Evolutionary conservation across 495 filamentous ascomycete genomes (phyloP).

Genomic region (Lentithecium fluviatile): DNA sequence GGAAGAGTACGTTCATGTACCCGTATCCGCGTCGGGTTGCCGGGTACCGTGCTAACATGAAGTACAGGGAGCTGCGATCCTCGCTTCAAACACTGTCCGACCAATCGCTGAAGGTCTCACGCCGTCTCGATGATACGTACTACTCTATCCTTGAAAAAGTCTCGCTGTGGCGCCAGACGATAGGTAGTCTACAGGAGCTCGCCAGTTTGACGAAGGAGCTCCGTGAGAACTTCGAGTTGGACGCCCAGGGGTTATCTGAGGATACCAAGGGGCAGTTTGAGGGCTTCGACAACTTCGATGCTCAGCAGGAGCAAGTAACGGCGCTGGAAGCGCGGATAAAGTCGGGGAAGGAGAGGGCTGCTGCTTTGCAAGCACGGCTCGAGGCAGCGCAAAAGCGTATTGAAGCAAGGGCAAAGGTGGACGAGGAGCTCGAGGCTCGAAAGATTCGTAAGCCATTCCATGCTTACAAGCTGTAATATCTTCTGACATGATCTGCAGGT

Average conservation of each 20-base stretch:
- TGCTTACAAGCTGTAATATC: background rate
- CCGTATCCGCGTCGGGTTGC: background rate
- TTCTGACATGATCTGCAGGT: conserved; percentile 17
- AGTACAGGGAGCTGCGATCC: conserved; percentile 36
- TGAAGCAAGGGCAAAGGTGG: conserved; percentile 68
- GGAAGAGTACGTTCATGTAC: conserved; percentile 47
- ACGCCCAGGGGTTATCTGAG: conserved; percentile 57
- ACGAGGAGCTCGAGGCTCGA: conserved; percentile 69
- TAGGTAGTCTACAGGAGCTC: conserved; percentile 68
- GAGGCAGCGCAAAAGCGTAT: conserved; percentile 63
- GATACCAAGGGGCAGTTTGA: conserved; percentile 67
- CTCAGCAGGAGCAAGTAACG: conserved; percentile 66
- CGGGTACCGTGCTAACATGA: conserved; percentile 6
- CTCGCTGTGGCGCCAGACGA: conserved; percentile 63
- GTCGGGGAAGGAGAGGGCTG: conserved; percentile 60
- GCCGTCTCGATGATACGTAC: conserved; percentile 81
- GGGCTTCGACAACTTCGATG: conserved; percentile 63
- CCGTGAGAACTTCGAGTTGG: conserved; percentile 60
- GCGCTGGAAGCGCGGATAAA: conserved; percentile 65
- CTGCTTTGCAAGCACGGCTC: conserved; percentile 63
- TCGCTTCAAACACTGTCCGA: conserved; percentile 43
- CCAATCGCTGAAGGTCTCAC: conserved; percentile 56
- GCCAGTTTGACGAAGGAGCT: conserved; percentile 60
- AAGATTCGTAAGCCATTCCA: conserved; percentile 45
- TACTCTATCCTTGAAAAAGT: conserved; percentile 80